Evolutionary conservation across 2,329 filamentous ascomycete species (phyloP).

Genomic region (Coniella vitis): DNA sequence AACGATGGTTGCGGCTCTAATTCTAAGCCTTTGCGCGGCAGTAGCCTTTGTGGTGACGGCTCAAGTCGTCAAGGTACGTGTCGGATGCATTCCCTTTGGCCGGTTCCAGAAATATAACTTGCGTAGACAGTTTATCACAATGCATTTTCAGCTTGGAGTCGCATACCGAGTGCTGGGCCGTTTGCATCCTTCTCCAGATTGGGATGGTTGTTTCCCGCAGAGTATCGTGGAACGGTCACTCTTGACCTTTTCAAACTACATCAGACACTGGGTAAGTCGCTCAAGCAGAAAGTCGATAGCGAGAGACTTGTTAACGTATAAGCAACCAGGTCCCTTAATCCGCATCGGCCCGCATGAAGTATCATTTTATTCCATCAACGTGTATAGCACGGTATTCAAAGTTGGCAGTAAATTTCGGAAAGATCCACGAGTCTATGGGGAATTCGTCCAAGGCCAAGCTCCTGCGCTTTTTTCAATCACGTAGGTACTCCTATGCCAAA

Average conservation of each 20-base stretch:
- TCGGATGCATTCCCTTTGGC: too few relatives aligned
- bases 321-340: conserved; percentile 17
- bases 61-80: too few relatives aligned
- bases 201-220: neutral
- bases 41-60: too few relatives aligned
- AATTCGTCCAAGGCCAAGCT: conserved; percentile 23
- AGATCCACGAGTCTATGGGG: conserved; percentile 22
- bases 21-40: too few relatives aligned
- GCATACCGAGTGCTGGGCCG: neutral
- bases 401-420: conserved; percentile 21
- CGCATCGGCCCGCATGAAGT: conserved; percentile 21
- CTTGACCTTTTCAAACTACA: neutral
- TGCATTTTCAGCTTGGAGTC: neutral
- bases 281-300: neutral
- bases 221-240: neutral
- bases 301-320: too few relatives aligned
- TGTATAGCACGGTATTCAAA: conserved; percentile 22
- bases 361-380: conserved; percentile 22
- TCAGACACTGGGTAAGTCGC: neutral
- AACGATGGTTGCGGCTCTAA: too few relatives aligned
- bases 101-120: too few relatives aligned
- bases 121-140: neutral
- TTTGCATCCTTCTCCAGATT: neutral
- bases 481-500: conserved; percentile 17
- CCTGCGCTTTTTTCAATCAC: conserved; percentile 25